A percentile compares a stretch with the other conserved stretches of the same genome.
phyloP scores from a whole-genome alignment of 2,329 filamentous ascomycete genomes.

The Botrytis medusae region DNA sequence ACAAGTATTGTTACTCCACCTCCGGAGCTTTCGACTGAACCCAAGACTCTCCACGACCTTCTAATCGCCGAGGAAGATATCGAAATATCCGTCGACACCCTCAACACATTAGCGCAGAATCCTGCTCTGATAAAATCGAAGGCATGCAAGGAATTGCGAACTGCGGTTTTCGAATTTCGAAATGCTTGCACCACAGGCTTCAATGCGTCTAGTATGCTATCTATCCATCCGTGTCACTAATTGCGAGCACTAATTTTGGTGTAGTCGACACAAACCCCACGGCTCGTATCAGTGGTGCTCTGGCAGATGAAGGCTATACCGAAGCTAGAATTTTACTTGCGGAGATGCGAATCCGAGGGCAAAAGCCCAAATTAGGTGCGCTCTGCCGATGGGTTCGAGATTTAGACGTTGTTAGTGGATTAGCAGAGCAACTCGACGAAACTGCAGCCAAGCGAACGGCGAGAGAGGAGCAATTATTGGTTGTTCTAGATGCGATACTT shows the following conservation, averaged over 20 bases:
- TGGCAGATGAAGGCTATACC: slow-evolving; percentile 63
- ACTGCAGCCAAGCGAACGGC: slow-evolving; percentile 42
- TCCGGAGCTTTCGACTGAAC: slow-evolving; percentile 43
- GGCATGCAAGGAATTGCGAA: slow-evolving; percentile 63
- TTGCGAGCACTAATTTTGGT: slow-evolving; percentile 23
- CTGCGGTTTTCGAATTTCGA: slow-evolving; percentile 67
- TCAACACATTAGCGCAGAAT: slow-evolving; percentile 57
- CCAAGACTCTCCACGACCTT: slow-evolving; percentile 53
- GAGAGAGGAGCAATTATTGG: slow-evolving; percentile 55
- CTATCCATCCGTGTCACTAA: slow-evolving; percentile 25
- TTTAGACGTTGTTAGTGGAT: slow-evolving; percentile 65
- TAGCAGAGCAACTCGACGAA: slow-evolving; percentile 55
- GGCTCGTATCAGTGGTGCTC: slow-evolving; percentile 62
- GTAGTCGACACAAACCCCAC: slow-evolving; percentile 61
- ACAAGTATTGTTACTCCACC: slow-evolving; percentile 41
- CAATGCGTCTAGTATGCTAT: slow-evolving; percentile 51
- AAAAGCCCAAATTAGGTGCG: slow-evolving; percentile 66
- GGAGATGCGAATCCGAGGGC: slow-evolving; percentile 67
- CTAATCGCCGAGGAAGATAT: slow-evolving; percentile 67
- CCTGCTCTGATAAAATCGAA: slow-evolving; percentile 67
- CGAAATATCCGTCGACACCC: slow-evolving; percentile 65
- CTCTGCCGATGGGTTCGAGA: slow-evolving; percentile 72
- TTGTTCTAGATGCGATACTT: slow-evolving; percentile 63
- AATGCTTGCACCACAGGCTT: slow-evolving; percentile 67
- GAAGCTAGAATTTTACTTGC: slow-evolving; percentile 66